Base-by-base conservation (phyloP, 176 grass and related monocot genomes). In the Lolium perenne region DNA sequence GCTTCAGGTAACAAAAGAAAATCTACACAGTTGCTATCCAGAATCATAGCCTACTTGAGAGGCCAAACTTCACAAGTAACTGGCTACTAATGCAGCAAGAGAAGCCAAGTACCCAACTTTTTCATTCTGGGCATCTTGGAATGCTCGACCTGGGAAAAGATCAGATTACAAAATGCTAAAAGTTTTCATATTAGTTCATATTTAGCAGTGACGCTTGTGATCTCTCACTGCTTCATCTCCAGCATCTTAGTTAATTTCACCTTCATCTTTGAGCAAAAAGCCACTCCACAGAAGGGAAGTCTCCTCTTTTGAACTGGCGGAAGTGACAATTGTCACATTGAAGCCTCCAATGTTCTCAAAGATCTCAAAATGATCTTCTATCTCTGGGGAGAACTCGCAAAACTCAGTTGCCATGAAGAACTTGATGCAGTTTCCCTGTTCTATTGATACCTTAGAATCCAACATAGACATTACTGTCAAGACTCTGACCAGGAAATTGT, bases 341-440 rank as follows among this genome's bases (percentile, higher is more conserved):
- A 91, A 91, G 5, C 85, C 89, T 66, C 70, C 57, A 45, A 91
- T 74, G 9, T 84, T 76, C 80, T 91, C 80, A 17, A 87, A 91
- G 66, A 85, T 88, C 81, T 88, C 87, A 0, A 92, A 87, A 70
- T 92, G 79, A 16, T 86, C 90, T 83, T 88, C 87, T 45, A 85
- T 18, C 77, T 91, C 81, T 0, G 43, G 72, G 22, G 83, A 83
- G 91, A 93, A 93, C 80, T 87, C 84, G 0, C 79, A 87, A 68
- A 87, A 90, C 76, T 93, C 84, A 0, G 66, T 93, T 49, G 87
- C 90, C 78, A 91, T 91, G 41, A 76, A 85, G 43, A 88, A 88
- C 80, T 88, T 81, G 35, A 92, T 74, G 38, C 86, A 85, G 74
- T 86, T 89, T n/a, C 88, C 72, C 49, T 26, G 46, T 26, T 76